Percentiles rank a stretch among this genome's conserved stretches.
phyloP scores from a whole-genome alignment of 768 basidiomycete genomes.

The Lentinula aciculospora region DNA sequence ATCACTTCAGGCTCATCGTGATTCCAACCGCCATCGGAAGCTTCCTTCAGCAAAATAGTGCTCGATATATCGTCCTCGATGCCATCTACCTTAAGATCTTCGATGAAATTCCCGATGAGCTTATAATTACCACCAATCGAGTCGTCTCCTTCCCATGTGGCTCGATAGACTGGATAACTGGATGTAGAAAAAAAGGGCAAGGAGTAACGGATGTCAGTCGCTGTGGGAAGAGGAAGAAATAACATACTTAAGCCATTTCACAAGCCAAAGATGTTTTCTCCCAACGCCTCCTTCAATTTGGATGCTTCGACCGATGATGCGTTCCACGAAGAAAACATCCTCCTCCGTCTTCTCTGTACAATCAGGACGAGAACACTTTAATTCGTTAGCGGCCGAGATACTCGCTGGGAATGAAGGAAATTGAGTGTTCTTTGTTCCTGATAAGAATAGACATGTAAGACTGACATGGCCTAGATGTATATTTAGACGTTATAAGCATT shows the following conservation, averaged over 20 bases:
- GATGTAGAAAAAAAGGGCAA: not conserved
- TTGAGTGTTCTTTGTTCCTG: too few species aligned
- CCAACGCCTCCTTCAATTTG: not conserved
- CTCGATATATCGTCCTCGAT: not conserved
- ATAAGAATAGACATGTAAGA: too few species aligned
- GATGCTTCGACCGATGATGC: constrained; percentile 1
- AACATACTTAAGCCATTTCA: constrained; percentile 5
- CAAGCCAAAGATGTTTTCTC: not conserved
- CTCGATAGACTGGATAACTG: constrained; percentile 1
- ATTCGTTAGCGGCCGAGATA: not conserved
- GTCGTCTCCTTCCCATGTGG: constrained; percentile 4
- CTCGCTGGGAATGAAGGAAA: not conserved
- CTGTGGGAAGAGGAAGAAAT: not conserved
- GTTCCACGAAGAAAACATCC: not conserved
- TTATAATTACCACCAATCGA: not conserved
- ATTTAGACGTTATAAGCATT: not conserved
- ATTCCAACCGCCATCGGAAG: constrained; percentile 3
- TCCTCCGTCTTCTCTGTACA: not conserved
- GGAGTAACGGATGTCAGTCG: not conserved
- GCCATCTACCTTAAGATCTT: not conserved
- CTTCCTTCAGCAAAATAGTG: not conserved
- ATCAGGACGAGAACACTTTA: constrained; percentile 1
- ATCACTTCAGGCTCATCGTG: constrained; percentile 2
- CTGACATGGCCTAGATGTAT: not conserved
- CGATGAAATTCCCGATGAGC: not conserved